Percentiles rank a stretch among this genome's conserved stretches.
Evolutionary conservation across 805 yeast genomes (phyloP).

Genomic region (Kodamaea hsintzibuensis): DNA sequence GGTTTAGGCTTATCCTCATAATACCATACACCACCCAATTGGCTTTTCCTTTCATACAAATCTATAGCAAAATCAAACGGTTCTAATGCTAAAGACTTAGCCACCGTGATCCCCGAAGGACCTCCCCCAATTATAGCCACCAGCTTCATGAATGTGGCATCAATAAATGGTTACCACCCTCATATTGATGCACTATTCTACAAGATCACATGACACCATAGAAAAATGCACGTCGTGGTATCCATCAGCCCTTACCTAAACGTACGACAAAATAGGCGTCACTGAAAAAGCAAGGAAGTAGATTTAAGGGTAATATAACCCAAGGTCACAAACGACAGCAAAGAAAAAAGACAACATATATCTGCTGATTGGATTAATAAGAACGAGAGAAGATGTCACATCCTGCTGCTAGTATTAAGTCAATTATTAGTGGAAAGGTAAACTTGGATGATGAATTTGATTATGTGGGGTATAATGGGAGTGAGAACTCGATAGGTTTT

Average conservation of each 20-base stretch:
- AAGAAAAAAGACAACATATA: neutral
- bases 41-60: slow-evolving; percentile 41
- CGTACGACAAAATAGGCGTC: neutral
- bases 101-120: slow-evolving; percentile 26
- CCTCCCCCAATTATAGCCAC: slow-evolving; percentile 30
- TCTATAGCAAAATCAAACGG: slow-evolving; percentile 30
- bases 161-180: too few species aligned
- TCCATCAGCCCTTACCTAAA: neutral
- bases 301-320: neutral
- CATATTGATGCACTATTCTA: neutral
- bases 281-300: neutral
- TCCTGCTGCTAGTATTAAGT: slow-evolving; percentile 44
- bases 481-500: slow-evolving; percentile 1
- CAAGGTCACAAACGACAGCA: neutral
- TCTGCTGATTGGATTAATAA: neutral
- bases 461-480: slow-evolving; percentile 13
- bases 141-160: slow-evolving; percentile 5
- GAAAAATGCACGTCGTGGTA: neutral
- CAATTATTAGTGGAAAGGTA: slow-evolving; percentile 37
- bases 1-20: slow-evolving; percentile 22
- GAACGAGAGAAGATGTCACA: slow-evolving; percentile 32
- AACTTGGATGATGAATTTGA: slow-evolving; percentile 27
- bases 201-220: neutral
- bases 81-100: slow-evolving; percentile 24
- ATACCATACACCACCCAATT: slow-evolving; percentile 47